Evolutionary conservation across 192 early-diverging fungal species (phyloP).

Genomic region (Entophlyctis helioformis): DNA sequence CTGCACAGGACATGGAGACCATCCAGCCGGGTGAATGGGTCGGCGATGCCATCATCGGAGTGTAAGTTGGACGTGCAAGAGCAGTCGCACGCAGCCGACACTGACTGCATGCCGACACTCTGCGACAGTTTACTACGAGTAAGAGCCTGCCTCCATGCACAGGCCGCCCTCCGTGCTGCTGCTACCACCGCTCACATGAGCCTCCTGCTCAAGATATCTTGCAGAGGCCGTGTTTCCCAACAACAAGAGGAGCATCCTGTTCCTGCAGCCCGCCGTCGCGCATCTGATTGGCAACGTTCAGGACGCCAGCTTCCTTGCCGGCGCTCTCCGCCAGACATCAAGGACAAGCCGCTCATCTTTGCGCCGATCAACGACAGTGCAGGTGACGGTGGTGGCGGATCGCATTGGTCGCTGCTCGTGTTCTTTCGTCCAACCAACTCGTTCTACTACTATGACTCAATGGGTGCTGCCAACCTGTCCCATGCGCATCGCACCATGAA

Average conservation of each 20-base stretch:
- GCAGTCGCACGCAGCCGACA: too few relatives aligned
- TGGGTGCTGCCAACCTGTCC: neutral
- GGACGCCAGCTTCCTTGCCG: neutral
- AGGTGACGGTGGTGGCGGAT: constrained; percentile 2
- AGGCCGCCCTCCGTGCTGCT: neutral
- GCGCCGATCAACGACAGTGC: constrained; percentile 9
- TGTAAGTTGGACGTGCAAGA: neutral
- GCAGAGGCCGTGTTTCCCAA: neutral
- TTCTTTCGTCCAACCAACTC: constrained; percentile 2
- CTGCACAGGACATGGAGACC: neutral
- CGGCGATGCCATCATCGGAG: neutral
- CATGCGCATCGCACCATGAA: neutral
- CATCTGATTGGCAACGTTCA: neutral
- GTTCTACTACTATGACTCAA: constrained; percentile 4
- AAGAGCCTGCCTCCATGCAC: neutral
- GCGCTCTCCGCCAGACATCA: neutral
- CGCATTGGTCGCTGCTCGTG: constrained; percentile 12
- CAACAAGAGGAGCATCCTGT: neutral
- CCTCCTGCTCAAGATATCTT: neutral
- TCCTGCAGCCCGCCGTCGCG: neutral
- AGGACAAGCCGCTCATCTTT: neutral
- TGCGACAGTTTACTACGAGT: too few relatives aligned
- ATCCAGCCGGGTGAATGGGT: neutral
- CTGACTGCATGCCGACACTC: too few relatives aligned
- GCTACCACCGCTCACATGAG: neutral